Base-by-base conservation (phyloP, 345 rosid genomes). In the Eucalyptus tenuipes region DNA sequence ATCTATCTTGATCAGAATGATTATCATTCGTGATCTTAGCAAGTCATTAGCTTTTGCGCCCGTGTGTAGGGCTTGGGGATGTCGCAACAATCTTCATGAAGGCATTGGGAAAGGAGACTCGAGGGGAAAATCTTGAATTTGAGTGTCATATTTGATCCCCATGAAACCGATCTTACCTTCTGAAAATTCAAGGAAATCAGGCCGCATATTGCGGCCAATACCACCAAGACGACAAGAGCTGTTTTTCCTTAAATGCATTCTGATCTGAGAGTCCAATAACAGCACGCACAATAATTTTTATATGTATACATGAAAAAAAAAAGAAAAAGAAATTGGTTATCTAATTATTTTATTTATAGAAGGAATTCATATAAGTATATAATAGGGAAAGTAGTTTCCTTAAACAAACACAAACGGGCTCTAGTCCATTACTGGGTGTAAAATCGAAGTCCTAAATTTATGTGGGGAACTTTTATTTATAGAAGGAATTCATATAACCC, bases 1-100 rank as follows among this genome's bases (percentile, higher is more conserved):
- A 1, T 45, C 0, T 45, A n/a, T 10, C 10, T 10, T 45, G 0
- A 12, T 0, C 3, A 45, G 11, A 45, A 45, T 45, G 12, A 52
- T 17, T 52, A 52, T 52, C 9, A 52, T 52, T 17, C 0, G 0
- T 52, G 55, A 7, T 52, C 55, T 52, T 52, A 52, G 55, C 1
- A 45, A 50, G 24, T 52, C 24, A 52, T 52, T 52, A 52, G 55
- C 55, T 52, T 52, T 1, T 52, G 55, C 1, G 55, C 55, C 24
- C 2, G 0, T 1, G 24, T 52, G 24, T 18, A 52, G 55, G 55
- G 55, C 24, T 52, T 52, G 55, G 4, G 55, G 55, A 52, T 3
- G 57, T 52, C 57, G 57, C 10, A 52, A 52, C 57, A 52, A 59
- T 25, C 66, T 27, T 59, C n/a, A 66, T 14, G 40, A 66, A 66